Percentiles rank a stretch among this genome's conserved stretches.
Evolutionary conservation across 2,329 filamentous ascomycete species (phyloP).

Genomic region (Colletotrichum tofieldiae): DNA sequence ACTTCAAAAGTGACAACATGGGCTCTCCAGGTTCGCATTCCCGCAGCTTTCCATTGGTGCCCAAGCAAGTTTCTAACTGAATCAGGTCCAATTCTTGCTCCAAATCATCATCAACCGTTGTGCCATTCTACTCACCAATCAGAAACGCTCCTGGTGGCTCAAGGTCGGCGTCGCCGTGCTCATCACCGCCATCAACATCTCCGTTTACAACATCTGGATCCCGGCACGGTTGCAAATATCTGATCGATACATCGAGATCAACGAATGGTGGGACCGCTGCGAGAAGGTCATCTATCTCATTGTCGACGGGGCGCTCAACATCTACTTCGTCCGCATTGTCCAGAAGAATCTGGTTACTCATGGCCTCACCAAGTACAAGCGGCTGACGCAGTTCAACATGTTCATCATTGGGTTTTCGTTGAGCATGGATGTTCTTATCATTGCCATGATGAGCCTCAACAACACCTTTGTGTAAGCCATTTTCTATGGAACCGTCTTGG

Average conservation of each 20-base stretch:
- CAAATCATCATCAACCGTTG: slow-evolving; percentile 71
- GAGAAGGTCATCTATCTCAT: slow-evolving; percentile 67
- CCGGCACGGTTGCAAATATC: slow-evolving; percentile 63
- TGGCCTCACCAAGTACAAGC: slow-evolving; percentile 62
- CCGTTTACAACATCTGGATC: slow-evolving; percentile 69
- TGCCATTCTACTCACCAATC: slow-evolving; percentile 60
- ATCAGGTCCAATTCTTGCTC: slow-evolving; percentile 64
- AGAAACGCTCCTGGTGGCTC: slow-evolving; percentile 53
- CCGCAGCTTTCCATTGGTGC: not conserved
- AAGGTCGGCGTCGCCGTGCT: slow-evolving; percentile 62
- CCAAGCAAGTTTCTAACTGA: not conserved
- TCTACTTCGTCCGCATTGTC: slow-evolving; percentile 61
- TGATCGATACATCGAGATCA: slow-evolving; percentile 59
- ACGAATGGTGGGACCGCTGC: slow-evolving; percentile 66
- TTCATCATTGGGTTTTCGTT: slow-evolving; percentile 61
- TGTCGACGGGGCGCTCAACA: slow-evolving; percentile 64
- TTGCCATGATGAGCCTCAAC: slow-evolving; percentile 60
- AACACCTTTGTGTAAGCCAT: slow-evolving; percentile 58
- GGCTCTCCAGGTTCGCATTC: slow-evolving; percentile 50
- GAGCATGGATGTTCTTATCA: slow-evolving; percentile 60
- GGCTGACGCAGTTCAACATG: slow-evolving; percentile 61
- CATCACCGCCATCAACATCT: slow-evolving; percentile 66
- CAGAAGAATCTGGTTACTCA: slow-evolving; percentile 41
- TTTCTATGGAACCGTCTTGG: not conserved
- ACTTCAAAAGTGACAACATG: slow-evolving; percentile 51